These are phyloP conservation scores for Catharanthus roseus DNA, from an alignment of 257 asterid genomes.

Conservation along the genomic window DNA sequence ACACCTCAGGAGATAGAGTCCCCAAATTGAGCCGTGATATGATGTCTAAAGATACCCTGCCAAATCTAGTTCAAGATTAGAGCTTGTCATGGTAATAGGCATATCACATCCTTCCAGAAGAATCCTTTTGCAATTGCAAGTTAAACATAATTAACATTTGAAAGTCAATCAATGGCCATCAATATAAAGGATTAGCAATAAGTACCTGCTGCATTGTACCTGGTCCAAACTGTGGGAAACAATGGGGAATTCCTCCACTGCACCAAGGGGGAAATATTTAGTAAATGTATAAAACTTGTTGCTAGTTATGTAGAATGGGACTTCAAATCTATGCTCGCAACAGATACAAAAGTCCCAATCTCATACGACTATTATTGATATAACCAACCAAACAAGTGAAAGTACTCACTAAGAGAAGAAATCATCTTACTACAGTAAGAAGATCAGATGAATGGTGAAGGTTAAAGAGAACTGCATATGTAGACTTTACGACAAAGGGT, in stretches of 20 bases:
- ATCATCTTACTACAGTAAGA: background rate
- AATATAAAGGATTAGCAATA: background rate
- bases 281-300: conserved; percentile 1
- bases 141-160: background rate
- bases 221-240: conserved; percentile 99
- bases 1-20: conserved; percentile 1
- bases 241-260: conserved; percentile 98
- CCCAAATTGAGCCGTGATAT: background rate
- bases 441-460: conserved; percentile 1
- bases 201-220: conserved; percentile 93
- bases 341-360: background rate
- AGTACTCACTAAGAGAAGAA: background rate
- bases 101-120: background rate
- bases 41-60: background rate
- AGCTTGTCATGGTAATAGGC: background rate
- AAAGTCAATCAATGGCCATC: background rate
- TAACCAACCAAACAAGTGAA: background rate
- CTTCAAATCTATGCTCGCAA: conserved; percentile 1
- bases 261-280: conserved; percentile 24
- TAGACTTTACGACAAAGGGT: conserved; percentile 16
- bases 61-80: background rate
- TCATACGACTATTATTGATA: background rate
- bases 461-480: conserved; percentile 5
- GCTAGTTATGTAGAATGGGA: background rate
- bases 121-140: background rate